Evolutionary conservation across 345 rosid genomes (phyloP), one percentile per base, ranked within the genome.

Genomic region (Euphorbia peplus): DNA sequence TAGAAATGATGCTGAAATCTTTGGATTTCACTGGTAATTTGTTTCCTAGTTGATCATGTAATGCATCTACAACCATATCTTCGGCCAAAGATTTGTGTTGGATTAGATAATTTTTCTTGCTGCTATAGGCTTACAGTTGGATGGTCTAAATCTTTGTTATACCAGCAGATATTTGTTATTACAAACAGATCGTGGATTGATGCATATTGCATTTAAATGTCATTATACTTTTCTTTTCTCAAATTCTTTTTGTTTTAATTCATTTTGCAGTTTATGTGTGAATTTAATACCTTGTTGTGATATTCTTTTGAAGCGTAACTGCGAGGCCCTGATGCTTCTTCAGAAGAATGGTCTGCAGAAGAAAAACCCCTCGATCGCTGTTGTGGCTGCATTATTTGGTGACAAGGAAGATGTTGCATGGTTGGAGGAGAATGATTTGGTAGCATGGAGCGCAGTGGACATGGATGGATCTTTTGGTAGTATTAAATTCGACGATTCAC

Each of bases 291-390:
- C 29, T 66, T 70, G 9, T 51, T 75, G 10, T 63, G 37, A 37
- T 69, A 58, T 68, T 69, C 32, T 70, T 66, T 68, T 84, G 75
- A 86, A 93, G 96, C 97, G 96, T 73, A 91, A 93, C 76, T 93
- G 97, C 52, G 98, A 93, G 81, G 98, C 98, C 61, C 78, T 93
- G 21, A 91, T 91, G 97, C 86, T 91, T 69, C 96, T 93, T 37
- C 90, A 89, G 81, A 91, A 93, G 88, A 84, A 85, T 76, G 98
- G 98, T 57, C 76, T 93, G 73, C 95, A 66, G 52, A 91, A 89
- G 83, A 91, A 85, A 80, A 93, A 88, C 69, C 88, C 90, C 69
- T 82, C 98, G 41, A 73, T 86, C 68, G 82, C 84, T 78, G 86
- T 83, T 28, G 96, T 83, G 73, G 91, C 97, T 73, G 88, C 98